Conservation (phyloP, 106 monocot species). For the Phalaenopsis aphrodite region DNA sequence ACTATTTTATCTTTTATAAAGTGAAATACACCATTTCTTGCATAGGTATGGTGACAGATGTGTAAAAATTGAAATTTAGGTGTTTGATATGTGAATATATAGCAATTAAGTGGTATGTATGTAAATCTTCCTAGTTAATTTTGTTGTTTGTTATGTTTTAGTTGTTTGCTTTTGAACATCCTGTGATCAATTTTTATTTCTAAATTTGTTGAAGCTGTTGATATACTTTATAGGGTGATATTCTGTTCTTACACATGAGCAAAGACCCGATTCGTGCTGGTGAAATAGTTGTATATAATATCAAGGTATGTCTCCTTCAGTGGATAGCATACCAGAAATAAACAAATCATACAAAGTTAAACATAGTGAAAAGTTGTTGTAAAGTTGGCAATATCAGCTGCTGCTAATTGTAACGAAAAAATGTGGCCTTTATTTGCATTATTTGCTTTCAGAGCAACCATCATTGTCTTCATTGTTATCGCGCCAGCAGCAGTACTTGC, state of each 20-base stretch:
- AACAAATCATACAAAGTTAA: not conserved
- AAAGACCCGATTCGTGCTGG: constrained; percentile 53
- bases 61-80: no score
- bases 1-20: no score
- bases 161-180: not conserved
- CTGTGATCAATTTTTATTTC: not conserved
- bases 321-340: not conserved
- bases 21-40: no score
- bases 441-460: not conserved
- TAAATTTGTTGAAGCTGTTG: constrained; percentile 7
- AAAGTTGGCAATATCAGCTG: not conserved
- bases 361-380: not conserved
- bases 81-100: no score
- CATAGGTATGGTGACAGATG: no score
- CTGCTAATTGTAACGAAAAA: not conserved
- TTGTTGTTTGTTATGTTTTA: not conserved
- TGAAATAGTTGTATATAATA: constrained; percentile 54
- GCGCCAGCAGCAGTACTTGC: not conserved
- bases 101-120: no score
- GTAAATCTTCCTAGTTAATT: not conserved
- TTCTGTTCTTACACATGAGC: constrained; percentile 49
- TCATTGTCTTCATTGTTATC: not conserved
- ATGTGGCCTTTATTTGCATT: not conserved
- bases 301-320: constrained; percentile 36
- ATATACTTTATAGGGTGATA: constrained; percentile 42